Conservation (phyloP, 768 basidiomycete genomes). For the Butyriboletus loyo region DNA sequence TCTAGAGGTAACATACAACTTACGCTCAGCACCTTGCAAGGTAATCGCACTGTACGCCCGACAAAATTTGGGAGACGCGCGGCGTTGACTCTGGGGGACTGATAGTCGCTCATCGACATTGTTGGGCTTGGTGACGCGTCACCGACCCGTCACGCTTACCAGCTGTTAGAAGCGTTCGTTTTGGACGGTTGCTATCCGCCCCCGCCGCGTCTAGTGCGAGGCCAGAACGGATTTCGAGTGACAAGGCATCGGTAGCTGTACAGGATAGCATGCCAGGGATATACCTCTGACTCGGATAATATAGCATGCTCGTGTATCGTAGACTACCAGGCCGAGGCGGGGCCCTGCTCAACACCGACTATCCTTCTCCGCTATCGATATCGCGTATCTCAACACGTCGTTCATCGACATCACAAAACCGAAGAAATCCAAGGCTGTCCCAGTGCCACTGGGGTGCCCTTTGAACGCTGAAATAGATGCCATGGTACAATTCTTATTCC, state of each 20-base stretch:
- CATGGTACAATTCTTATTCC: background rate
- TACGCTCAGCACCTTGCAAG: conserved; percentile 60
- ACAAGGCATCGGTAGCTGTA: no score
- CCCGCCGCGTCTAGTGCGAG: no score
- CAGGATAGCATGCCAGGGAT: no score
- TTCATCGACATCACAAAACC: background rate
- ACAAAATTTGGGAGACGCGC: conserved; percentile 50
- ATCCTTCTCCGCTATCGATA: background rate
- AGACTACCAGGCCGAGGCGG: background rate
- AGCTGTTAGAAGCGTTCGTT: no score
- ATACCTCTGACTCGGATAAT: no score
- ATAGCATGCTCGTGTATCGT: no score
- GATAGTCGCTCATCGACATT: conserved; percentile 22
- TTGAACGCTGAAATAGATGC: background rate
- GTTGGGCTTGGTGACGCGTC: conserved; percentile 7
- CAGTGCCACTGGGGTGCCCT: background rate
- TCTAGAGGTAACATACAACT: conserved; percentile 9
- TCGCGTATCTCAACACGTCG: background rate
- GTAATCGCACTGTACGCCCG: conserved; percentile 56
- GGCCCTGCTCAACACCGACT: background rate
- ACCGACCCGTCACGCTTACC: background rate
- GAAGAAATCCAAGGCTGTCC: background rate
- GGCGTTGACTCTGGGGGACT: conserved; percentile 59
- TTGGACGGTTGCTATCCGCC: no score
- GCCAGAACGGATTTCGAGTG: no score